Percentiles rank a stretch among this genome's conserved stretches.
phyloP scores from a whole-genome alignment of 257 asterid genomes.

The Knoxia roxburghii region DNA sequence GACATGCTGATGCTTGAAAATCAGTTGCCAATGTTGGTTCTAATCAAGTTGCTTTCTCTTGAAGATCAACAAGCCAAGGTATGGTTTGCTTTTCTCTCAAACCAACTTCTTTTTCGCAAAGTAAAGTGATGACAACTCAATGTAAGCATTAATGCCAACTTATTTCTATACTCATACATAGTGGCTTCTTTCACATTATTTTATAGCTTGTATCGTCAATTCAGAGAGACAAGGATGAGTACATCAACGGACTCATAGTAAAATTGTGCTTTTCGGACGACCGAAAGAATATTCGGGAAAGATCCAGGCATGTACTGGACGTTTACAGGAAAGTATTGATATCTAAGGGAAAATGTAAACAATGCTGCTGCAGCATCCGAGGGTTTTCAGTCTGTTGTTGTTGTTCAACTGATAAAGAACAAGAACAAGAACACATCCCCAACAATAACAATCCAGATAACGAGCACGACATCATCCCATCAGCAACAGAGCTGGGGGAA shows the following conservation, averaged over 20 bases:
- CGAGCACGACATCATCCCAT: slow-evolving; percentile 30
- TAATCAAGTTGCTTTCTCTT: neutral
- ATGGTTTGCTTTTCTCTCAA: no score
- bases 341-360: neutral
- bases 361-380: no score
- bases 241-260: slow-evolving; percentile 9
- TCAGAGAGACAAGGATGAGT: neutral
- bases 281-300: no score
- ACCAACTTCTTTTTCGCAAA: no score
- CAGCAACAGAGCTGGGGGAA: slow-evolving; percentile 50
- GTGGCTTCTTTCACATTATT: no score
- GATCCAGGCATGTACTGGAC: slow-evolving; percentile 32
- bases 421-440: no score
- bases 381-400: neutral
- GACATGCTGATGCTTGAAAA: slow-evolving; percentile 24
- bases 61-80: neutral
- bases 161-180: no score
- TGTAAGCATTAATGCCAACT: no score
- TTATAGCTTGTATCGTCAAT: no score
- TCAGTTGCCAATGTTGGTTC: slow-evolving; percentile 8
- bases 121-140: no score
- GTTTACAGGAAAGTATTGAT: slow-evolving; percentile 18
- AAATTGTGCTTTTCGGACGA: slow-evolving; percentile 15
- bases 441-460: neutral
- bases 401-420: neutral